Base-by-base conservation (phyloP, 108 stramenopile species). In the Nitzschia sp. region DNA sequence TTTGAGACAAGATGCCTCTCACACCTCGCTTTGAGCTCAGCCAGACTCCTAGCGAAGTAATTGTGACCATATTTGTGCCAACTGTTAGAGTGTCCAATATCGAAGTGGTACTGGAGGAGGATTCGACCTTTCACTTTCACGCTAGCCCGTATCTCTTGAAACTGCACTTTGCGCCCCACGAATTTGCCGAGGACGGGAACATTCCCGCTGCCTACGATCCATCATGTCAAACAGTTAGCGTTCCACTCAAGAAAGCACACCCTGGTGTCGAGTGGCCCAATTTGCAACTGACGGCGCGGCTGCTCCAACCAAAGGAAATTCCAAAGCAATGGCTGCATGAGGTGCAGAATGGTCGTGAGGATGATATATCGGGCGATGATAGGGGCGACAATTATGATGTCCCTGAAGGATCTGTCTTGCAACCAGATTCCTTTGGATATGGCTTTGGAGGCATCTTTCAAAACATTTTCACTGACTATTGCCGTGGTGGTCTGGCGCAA, bases 401-500 rank as follows among this genome's bases (percentile, higher is more conserved):
- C 0, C 59, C 71, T 13, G 57, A 68, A 13, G 21, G 55, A 58
- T 24, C 6, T 28, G 33, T 25, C 19, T 25, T 42, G 24, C n/a
- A 35, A 48, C 46, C 68, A 30, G 72, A 54, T 17, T 59, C 65
- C 0, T 27, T 42, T 30, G 77, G 73, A 26, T 95, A 95, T 55
- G 94, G 96, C 6, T 88, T 95, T 55, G 77, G 80, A 21, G 70
- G 61, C 35, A 77, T 85, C 48, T 90, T 85, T 71, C 71, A 76
- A 21, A 77, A 77, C 30, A 88, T 96, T 31, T 94, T 95, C 69
- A 74, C 65, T 23, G 89, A 93, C 64, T 91, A 87, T 62, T 84
- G 83, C 31, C 76, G 87, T 15, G 88, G 85, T 51, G 88, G 87
- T 9, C 42, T 95, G n/a, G 84, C 82, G 15, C 64, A 77, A 51